Evolutionary conservation across 768 basidiomycete genomes (phyloP).

Genomic region (Coprinopsis sp.): DNA sequence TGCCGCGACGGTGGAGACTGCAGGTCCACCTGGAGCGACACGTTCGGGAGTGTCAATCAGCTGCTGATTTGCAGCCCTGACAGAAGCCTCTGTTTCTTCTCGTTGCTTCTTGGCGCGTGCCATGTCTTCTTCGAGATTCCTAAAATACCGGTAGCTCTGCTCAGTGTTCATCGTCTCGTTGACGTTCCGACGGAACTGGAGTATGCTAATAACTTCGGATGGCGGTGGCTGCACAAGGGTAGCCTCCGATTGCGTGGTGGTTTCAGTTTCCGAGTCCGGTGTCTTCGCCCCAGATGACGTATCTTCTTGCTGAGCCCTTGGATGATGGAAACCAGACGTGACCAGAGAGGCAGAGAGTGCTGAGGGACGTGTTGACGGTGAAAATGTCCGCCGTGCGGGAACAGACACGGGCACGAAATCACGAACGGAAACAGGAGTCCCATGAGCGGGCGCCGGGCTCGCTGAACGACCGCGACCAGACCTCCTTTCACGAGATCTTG

Average conservation of each 20-base stretch:
- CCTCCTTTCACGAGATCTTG: slow-evolving; percentile 10
- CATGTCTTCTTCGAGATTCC: slow-evolving; percentile 41
- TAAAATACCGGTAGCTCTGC: slow-evolving; percentile 41
- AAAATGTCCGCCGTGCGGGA: slow-evolving; percentile 31
- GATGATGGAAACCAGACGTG: slow-evolving; percentile 53
- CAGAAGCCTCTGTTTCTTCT: slow-evolving; percentile 9
- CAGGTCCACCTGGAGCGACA: no score
- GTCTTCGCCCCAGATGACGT: slow-evolving; percentile 19
- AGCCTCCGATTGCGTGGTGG: slow-evolving; percentile 25
- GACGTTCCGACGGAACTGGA: slow-evolving; percentile 36
- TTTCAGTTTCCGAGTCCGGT: slow-evolving; percentile 17
- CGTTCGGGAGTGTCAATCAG: slow-evolving; percentile 14
- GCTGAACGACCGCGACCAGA: slow-evolving; percentile 13
- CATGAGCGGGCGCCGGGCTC: slow-evolving; percentile 21
- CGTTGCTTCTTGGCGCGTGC: slow-evolving; percentile 23
- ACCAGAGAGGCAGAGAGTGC: slow-evolving; percentile 70
- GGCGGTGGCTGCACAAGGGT: slow-evolving; percentile 27
- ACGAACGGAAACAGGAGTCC: slow-evolving; percentile 39
- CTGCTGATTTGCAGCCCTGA: slow-evolving; percentile 15
- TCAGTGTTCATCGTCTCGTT: slow-evolving; percentile 40
- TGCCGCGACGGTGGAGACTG: no score
- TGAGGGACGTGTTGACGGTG: slow-evolving; percentile 44
- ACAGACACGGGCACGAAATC: slow-evolving; percentile 53
- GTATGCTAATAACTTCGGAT: slow-evolving; percentile 29
- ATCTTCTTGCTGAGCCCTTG: slow-evolving; percentile 29